Conservation (phyloP, 2,329 filamentous ascomycete species). For the Lecanicillium sp. region DNA sequence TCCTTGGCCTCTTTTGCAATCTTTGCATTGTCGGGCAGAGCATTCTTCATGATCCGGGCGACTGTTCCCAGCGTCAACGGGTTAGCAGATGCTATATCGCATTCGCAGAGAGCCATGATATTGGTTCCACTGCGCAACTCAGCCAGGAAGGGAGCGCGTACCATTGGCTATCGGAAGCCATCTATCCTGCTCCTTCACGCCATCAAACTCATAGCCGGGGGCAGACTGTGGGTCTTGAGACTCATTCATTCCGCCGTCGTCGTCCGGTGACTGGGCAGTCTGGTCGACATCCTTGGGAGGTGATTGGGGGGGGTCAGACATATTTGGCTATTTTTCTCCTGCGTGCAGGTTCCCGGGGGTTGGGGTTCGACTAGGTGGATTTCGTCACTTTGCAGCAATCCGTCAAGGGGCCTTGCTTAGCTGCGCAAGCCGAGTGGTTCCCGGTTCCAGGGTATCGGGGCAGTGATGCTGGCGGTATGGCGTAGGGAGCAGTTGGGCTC, state of each 20-base stretch:
- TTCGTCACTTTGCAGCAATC: too few species aligned
- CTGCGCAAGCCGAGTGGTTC: too few species aligned
- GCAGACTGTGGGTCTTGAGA: slow-evolving; percentile 68
- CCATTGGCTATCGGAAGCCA: slow-evolving; percentile 99
- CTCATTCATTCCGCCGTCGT: slow-evolving; percentile 92
- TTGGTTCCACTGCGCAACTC: slow-evolving; percentile 15
- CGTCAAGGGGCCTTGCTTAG: too few species aligned
- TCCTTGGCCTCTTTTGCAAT: slow-evolving; percentile 99
- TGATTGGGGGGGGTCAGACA: slow-evolving; percentile 82
- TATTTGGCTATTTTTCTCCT: slow-evolving; percentile 60
- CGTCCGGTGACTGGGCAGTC: slow-evolving; percentile 85
- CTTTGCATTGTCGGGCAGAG: slow-evolving; percentile 95
- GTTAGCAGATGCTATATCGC: slow-evolving; percentile 72
- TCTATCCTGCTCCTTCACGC: slow-evolving; percentile 96
- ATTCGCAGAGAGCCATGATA: slow-evolving; percentile 39
- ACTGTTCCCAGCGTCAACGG: slow-evolving; percentile 93
- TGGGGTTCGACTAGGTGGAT: too few species aligned
- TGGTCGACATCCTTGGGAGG: slow-evolving; percentile 93
- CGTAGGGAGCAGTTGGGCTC: too few species aligned
- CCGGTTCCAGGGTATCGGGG: too few species aligned
- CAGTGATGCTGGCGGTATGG: too few species aligned
- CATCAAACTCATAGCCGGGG: slow-evolving; percentile 78
- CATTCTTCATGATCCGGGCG: slow-evolving; percentile 97
- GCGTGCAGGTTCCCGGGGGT: too few species aligned
- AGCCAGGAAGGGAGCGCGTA: slow-evolving; percentile 47